Conservation (phyloP, 2,329 filamentous ascomycete genomes). For the Didymella lethalis region DNA sequence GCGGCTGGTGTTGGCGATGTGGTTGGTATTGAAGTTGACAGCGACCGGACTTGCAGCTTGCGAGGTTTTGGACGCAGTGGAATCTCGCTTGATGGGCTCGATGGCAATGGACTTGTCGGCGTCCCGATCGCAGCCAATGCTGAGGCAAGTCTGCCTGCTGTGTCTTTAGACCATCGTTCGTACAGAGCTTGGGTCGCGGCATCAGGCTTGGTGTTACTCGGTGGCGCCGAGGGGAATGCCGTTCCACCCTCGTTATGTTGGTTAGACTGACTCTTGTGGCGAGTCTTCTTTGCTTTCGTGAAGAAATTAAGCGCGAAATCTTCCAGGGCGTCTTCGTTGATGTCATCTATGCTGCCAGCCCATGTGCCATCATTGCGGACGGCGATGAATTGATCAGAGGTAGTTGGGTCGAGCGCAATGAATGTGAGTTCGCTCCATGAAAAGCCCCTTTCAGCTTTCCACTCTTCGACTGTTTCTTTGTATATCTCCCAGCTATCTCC, state of each 20-base stretch:
- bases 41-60: slow-evolving; percentile 43
- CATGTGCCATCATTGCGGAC: slow-evolving; percentile 47
- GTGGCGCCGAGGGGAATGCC: background rate
- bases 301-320: slow-evolving; percentile 46
- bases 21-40: slow-evolving; percentile 34
- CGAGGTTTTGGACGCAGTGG: slow-evolving; percentile 26
- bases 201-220: slow-evolving; percentile 24
- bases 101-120: slow-evolving; percentile 1
- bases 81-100: background rate
- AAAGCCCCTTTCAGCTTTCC: slow-evolving; percentile 42
- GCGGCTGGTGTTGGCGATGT: slow-evolving; percentile 38
- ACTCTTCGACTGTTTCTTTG: slow-evolving; percentile 48
- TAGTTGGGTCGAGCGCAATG: slow-evolving; percentile 41
- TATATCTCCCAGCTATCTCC: slow-evolving; percentile 39
- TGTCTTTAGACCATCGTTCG: slow-evolving; percentile 42
- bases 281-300: slow-evolving; percentile 17
- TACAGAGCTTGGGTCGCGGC: slow-evolving; percentile 38
- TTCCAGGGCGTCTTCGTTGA: slow-evolving; percentile 44
- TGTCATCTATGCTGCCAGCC: slow-evolving; percentile 47
- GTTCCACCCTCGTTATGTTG: slow-evolving; percentile 5
- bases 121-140: slow-evolving; percentile 36
- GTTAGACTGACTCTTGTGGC: slow-evolving; percentile 1
- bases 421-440: slow-evolving; percentile 44
- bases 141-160: slow-evolving; percentile 36
- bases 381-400: slow-evolving; percentile 46